Base-by-base conservation (phyloP, 176 grass and related monocot species). In the Musa acuminata region DNA sequence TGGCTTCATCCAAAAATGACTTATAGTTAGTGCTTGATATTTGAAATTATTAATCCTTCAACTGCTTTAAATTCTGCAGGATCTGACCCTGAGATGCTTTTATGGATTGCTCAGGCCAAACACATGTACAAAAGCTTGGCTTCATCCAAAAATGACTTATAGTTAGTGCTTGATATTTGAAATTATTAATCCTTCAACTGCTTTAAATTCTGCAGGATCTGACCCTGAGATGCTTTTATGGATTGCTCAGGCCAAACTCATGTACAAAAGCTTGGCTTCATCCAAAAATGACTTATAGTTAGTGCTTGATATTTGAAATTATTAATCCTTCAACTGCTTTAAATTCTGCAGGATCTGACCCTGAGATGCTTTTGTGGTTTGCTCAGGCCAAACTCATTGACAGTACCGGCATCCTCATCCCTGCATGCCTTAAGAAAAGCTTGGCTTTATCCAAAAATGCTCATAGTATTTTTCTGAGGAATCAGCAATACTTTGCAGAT, bases 341-440 rank as follows among this genome's bases (percentile, higher is more conserved):
- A 9, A 49, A 24, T 26, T n/a, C 1, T 69, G 11, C 82, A 92
- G 92, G 93, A 13, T 97, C 93, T 49, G 90, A 93, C 23, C 85
- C 85, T 24, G 90, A 93, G 80, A 13, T 53, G 13, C 83, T 97
- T 14, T 83, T 87, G 57, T 97, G 93, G 90, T 88, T 88, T 71
- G 87, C 85, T 55, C 85, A 91, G 79, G 93, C 93, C 63, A 87
- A 97, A 78, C 84, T 97, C 67, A 93, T 93, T 74, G 87, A 97
- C 72, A 70, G 67, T 21, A 21, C 67, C 11, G 19, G 67, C 14
- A 75, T 75, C 49, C 72, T 75, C 11, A n/a, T 75, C 72, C 72
- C 72, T 20, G 72, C 58, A 11, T 60, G 53, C 72, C 14, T 75
- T 0, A 54, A 59, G 54, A 75, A 35, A 35, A 75, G 72, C 6